Base-by-base conservation (phyloP, 2,329 filamentous ascomycete genomes). In the Penicillium sp. region DNA sequence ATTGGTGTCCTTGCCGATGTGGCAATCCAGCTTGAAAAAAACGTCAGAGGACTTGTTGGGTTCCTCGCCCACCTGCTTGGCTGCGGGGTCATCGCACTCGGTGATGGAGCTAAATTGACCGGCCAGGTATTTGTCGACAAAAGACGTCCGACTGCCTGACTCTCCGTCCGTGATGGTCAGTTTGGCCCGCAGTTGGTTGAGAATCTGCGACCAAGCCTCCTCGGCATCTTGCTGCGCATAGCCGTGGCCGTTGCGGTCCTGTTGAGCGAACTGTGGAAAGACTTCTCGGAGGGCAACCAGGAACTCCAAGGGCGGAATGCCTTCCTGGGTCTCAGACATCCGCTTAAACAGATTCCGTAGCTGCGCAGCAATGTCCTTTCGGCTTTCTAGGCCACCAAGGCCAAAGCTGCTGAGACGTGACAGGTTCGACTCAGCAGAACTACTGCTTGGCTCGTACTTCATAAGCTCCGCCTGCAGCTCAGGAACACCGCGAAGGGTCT, bases 171-270 rank as follows among this genome's bases (percentile, higher is more conserved):
- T 87, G 62, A 90, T 76, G 71, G 86, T 88, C 50, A 98, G 78
- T 71, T 91, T 93, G 68, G 90, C 85, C 61, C 89, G 87, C 37
- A 99, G 79, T 69, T 93, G 90, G 45, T 89, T 87, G 6, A 99
- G 79, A 60, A 99, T 96, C 72, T 98, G 93, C 21, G 93, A 95
- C 92, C 93, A 99, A 47, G 93, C 95, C 76, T 99, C 95, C 75
- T 99, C 95, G 1, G 95, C 95, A 78, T 99, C 95, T 77, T 99
- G 95, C 77, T 99, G 95, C n/a, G 95, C 93, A 71, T 89, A 98
- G 7, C 91, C 92, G 57, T 88, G 83, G 23, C 91, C 90, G 31
- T 88, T 88, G 73, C 91, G 93, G 54, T 92, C 86, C 69, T 86
- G 89, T 77, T 99, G 92, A 11, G 92, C 92, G 72, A 99, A 99